Conservation (phyloP, 1,284 basidiomycete genomes). For the Naganishia liquefaciens region DNA sequence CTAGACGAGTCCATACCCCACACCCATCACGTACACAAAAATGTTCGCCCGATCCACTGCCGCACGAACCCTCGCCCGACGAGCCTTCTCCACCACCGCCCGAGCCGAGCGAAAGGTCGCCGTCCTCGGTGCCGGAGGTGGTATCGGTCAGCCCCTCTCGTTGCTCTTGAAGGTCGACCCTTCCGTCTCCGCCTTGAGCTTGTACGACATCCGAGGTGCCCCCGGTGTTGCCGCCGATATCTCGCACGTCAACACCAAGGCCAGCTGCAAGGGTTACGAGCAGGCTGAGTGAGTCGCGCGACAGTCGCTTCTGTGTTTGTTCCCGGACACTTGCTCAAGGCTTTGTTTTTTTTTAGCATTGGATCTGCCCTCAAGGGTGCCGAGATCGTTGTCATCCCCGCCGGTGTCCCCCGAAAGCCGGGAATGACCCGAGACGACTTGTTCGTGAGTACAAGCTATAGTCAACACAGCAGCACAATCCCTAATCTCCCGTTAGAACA, state of each 20-base stretch:
- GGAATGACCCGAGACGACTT: slow-evolving; percentile 84
- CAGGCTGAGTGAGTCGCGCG: slow-evolving; percentile 49
- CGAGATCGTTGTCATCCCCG: slow-evolving; percentile 93
- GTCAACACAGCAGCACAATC: slow-evolving; percentile 11
- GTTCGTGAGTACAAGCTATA: slow-evolving; percentile 67
- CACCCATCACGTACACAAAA: slow-evolving; percentile 4
- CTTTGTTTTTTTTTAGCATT: slow-evolving; percentile 62
- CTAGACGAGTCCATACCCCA: too few species aligned
- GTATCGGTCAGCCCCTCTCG: slow-evolving; percentile 72
- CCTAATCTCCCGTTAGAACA: slow-evolving; percentile 24
- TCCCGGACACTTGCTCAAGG: not conserved
- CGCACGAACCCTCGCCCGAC: slow-evolving; percentile 31
- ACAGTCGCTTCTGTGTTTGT: not conserved
- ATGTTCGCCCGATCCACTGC: slow-evolving; percentile 38
- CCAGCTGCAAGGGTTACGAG: slow-evolving; percentile 64
- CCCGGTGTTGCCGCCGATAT: slow-evolving; percentile 95
- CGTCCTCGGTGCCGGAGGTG: slow-evolving; percentile 53
- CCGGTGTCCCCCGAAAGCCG: slow-evolving; percentile 93
- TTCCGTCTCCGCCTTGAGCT: slow-evolving; percentile 75
- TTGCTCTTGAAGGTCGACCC: slow-evolving; percentile 85
- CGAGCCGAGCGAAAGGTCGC: slow-evolving; percentile 50
- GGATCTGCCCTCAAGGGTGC: slow-evolving; percentile 81
- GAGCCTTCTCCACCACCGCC: slow-evolving; percentile 52
- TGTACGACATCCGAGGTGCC: slow-evolving; percentile 96
- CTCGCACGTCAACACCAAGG: slow-evolving; percentile 71